Percentiles rank a stretch among this genome's conserved stretches.
Conservation (phyloP, 208 protist species). For the Phytomonas francai region DNA sequence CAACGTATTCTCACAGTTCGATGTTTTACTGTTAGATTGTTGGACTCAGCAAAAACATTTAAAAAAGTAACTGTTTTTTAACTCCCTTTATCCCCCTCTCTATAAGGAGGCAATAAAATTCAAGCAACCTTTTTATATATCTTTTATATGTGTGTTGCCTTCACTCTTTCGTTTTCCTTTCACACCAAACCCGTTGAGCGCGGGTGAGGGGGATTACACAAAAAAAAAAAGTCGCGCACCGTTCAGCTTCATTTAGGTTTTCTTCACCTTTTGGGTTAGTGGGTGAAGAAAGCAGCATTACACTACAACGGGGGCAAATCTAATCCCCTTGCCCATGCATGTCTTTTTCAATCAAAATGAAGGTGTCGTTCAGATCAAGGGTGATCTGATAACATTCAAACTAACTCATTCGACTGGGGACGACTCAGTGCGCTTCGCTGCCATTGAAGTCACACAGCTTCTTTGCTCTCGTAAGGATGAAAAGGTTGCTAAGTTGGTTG, state of each 20-base stretch:
- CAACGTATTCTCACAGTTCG: neutral
- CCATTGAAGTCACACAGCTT: slow-evolving; percentile 45
- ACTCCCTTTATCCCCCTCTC: slow-evolving; percentile 10
- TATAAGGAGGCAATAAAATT: slow-evolving; percentile 6
- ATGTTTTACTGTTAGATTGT: neutral
- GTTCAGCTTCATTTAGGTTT: neutral
- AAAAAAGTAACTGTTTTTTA: neutral
- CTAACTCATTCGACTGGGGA: slow-evolving; percentile 3
- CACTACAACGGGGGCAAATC: neutral
- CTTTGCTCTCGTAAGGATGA: slow-evolving; percentile 57
- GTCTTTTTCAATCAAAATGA: slow-evolving; percentile 40
- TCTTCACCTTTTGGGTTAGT: neutral
- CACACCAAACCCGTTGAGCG: neutral
- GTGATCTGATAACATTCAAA: slow-evolving; percentile 27
- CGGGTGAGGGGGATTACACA: neutral
- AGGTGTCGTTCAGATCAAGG: slow-evolving; percentile 37
- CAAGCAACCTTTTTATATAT: slow-evolving; percentile 7
- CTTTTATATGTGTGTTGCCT: slow-evolving; percentile 6
- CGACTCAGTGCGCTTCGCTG: slow-evolving; percentile 12
- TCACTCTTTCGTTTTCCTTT: neutral
- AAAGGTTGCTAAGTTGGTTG: slow-evolving; percentile 32
- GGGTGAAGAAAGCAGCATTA: neutral
- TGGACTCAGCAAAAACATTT: neutral
- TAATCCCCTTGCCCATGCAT: slow-evolving; percentile 20
- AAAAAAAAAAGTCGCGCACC: neutral